Evolutionary conservation across 345 rosid species (phyloP).

Genomic region (Trapa bicornis): DNA sequence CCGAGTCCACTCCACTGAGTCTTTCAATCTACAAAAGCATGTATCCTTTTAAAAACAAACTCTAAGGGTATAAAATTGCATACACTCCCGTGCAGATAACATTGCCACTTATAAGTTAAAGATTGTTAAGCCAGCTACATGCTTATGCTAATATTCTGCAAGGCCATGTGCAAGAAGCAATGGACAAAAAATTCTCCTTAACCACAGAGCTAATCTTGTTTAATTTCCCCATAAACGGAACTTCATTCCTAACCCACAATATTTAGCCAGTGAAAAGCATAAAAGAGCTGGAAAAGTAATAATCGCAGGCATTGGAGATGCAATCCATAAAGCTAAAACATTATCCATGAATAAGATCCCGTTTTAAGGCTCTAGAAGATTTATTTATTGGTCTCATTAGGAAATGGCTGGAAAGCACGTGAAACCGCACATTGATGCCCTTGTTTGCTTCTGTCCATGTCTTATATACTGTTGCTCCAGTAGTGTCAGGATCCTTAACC

Average conservation of each 20-base stretch:
- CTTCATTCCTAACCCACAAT: neutral
- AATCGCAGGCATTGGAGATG: neutral
- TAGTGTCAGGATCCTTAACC: slow-evolving; percentile 72
- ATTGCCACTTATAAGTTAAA: neutral
- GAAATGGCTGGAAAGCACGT: neutral
- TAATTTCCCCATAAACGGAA: neutral
- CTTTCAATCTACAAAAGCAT: slow-evolving; percentile 53
- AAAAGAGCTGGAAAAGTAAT: neutral
- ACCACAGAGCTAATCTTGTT: neutral
- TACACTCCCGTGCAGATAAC: neutral
- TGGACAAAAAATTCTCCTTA: neutral
- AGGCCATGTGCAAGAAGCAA: neutral
- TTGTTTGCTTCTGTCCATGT: slow-evolving; percentile 40
- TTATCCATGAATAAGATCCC: neutral
- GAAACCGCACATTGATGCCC: slow-evolving; percentile 27
- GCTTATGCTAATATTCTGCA: neutral
- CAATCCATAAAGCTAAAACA: neutral
- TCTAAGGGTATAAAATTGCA: slow-evolving; percentile 5
- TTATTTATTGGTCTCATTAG: neutral
- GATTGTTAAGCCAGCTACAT: neutral
- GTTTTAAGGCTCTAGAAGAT: neutral
- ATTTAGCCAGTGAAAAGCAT: neutral
- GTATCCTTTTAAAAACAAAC: slow-evolving; percentile 4
- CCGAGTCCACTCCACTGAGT: slow-evolving; percentile 77
- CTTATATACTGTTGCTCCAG: slow-evolving; percentile 44